Evolutionary conservation across 2,329 filamentous ascomycete species (phyloP).

Genomic region (Periconia macrospinosa): DNA sequence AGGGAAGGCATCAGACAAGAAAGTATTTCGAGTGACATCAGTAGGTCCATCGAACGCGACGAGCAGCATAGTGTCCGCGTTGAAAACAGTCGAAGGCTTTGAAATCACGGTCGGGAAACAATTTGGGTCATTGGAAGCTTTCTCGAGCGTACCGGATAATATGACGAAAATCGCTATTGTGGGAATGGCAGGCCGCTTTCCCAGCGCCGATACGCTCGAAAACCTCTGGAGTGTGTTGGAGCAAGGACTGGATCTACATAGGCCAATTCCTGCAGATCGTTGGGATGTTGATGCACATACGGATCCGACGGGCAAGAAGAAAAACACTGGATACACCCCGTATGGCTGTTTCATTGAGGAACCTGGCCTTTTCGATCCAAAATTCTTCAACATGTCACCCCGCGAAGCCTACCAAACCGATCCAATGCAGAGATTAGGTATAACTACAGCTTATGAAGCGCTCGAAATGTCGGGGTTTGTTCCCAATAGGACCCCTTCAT

Average conservation of each 20-base stretch:
- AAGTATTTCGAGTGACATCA: conserved; percentile 1
- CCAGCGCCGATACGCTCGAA: conserved; percentile 23
- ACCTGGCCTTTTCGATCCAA: conserved; percentile 28
- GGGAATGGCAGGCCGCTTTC: conserved; percentile 38
- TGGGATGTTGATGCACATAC: conserved; percentile 26
- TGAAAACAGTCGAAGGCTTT: background rate
- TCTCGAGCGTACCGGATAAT: background rate
- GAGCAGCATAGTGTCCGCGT: background rate
- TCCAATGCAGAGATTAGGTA: conserved; percentile 20
- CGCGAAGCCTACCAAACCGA: conserved; percentile 28
- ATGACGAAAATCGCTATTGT: conserved; percentile 27
- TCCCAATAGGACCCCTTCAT: conserved; percentile 29
- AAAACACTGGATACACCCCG: conserved; percentile 1
- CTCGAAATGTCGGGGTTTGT: conserved; percentile 30
- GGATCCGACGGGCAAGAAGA: conserved; percentile 8
- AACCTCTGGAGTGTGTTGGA: conserved; percentile 35
- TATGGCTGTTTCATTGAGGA: conserved; percentile 24
- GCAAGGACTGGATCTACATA: conserved; percentile 27
- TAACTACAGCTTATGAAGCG: conserved; percentile 30
- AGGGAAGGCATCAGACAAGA: background rate
- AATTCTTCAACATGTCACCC: conserved; percentile 34
- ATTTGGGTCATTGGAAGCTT: background rate
- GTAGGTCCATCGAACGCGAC: background rate
- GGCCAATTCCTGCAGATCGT: conserved; percentile 23
- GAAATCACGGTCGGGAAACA: background rate